A percentile compares a stretch with the other conserved stretches of the same genome.
phyloP scores from a whole-genome alignment of 176 grass and related monocot genomes.

The Rhynchospora tenuis region DNA sequence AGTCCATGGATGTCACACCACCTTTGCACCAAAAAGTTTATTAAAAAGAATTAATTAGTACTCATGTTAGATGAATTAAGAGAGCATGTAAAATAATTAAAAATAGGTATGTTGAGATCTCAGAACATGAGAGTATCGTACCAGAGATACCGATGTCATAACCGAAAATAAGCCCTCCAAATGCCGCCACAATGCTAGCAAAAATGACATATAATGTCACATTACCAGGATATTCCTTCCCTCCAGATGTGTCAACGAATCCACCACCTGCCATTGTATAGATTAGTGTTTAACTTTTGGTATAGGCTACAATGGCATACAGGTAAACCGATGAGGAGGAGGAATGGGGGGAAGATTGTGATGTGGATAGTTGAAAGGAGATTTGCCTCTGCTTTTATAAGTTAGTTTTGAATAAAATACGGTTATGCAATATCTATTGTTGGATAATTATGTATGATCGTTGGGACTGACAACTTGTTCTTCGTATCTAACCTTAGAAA shows the following conservation, averaged over 20 bases:
- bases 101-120: neutral
- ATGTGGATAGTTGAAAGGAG: neutral
- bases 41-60: neutral
- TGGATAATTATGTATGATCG: constrained; percentile 20
- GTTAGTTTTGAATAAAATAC: neutral
- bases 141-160: constrained; percentile 85
- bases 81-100: neutral
- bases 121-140: neutral
- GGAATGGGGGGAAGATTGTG: neutral
- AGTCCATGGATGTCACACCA: constrained; percentile 80
- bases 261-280: constrained; percentile 62
- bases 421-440: neutral
- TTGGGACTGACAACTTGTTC: neutral
- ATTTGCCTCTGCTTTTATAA: neutral
- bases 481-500: neutral
- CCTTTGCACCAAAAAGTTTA: constrained; percentile 8
- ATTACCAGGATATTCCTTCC: constrained; percentile 47
- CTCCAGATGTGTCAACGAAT: constrained; percentile 37
- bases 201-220: constrained; percentile 72
- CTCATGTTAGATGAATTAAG: neutral
- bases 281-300: neutral
- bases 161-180: constrained; percentile 71
- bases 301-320: constrained; percentile 15
- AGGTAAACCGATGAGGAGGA: neutral
- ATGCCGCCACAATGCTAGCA: constrained; percentile 57